A percentile compares a stretch with the other conserved stretches of the same genome.
Evolutionary conservation across 2,329 filamentous ascomycete genomes (phyloP).

Genomic region (Fusarium coffeatum): DNA sequence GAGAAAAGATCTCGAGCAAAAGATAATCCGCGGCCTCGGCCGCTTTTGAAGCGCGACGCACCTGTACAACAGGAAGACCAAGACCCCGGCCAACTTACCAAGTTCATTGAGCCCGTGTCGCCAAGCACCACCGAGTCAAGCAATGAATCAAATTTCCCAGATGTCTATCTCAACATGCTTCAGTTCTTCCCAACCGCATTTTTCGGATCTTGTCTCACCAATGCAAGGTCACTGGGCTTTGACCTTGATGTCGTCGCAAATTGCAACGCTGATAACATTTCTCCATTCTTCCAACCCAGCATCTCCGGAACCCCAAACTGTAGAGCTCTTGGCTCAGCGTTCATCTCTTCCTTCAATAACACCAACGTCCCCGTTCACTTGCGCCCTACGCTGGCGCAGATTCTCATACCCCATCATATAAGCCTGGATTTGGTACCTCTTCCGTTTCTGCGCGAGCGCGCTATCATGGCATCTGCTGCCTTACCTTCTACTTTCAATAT

Average conservation of each 20-base stretch:
- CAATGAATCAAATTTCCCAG: neutral
- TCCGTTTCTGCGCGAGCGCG: constrained; percentile 42
- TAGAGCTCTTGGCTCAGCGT: neutral
- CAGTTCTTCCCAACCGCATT: constrained; percentile 33
- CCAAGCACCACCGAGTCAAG: neutral
- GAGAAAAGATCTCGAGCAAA: neutral
- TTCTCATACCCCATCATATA: constrained; percentile 45
- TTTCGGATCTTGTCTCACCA: constrained; percentile 38
- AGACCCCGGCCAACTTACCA: neutral
- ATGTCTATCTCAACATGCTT: constrained; percentile 30
- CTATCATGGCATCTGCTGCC: constrained; percentile 42
- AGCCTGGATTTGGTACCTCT: constrained; percentile 45
- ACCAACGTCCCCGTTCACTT: constrained; percentile 35
- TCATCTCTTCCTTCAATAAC: neutral
- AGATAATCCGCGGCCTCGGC: neutral
- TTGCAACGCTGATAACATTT: constrained; percentile 30
- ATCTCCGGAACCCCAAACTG: constrained; percentile 11
- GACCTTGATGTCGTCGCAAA: constrained; percentile 18
- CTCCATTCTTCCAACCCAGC: constrained; percentile 43
- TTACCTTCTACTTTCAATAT: constrained; percentile 39
- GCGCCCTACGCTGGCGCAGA: constrained; percentile 42
- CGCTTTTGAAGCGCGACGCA: neutral
- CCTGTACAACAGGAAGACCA: neutral
- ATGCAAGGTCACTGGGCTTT: constrained; percentile 37
- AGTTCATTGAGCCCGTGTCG: too few relatives aligned